Base-by-base conservation (phyloP, 208 protist genomes). In the Trypanosoma cruzi region DNA sequence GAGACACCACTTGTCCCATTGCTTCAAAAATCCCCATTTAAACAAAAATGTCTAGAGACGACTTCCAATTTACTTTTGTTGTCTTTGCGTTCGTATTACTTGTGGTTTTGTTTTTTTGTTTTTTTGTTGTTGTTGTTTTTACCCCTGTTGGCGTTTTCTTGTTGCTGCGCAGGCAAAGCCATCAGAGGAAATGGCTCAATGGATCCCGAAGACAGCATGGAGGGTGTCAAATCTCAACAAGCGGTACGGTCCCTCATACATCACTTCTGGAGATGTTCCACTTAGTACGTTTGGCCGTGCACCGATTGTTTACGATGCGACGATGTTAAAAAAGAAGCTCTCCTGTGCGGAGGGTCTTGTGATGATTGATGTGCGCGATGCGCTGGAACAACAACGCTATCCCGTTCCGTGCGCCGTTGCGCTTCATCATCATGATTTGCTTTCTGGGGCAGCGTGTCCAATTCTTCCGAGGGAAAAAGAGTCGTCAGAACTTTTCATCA, bases 191-290 rank as follows among this genome's bases (percentile, higher is more conserved):
- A 95, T 96, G 88, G 84, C 88, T 56, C 90, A 96, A 79, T 96
- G 86, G 86, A 86, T 96, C 36, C 90, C 90, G 0, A 93, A 93
- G 64, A 96, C 90, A 0, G 87, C 90, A 16, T 96, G 90, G 90
- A 93, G 84, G 69, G 81, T 88, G 54, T 81, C 82, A 4, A 96
- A 92, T 77, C 76, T 96, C 8, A 94, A 96, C 76, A 96, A 92
- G 71, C 80, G 86, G 13, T 96, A 96, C 65, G 90, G 90, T 11
- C 72, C 72, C 22, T 71, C 69, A 57, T 90, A 92, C 75, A 56
- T 92, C 44, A 61, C 77, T 2, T 69, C 73, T 24, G 82, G 85
- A 22, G 70, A 78, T 59, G 48, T 31, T 49, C 40, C 59, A 16
- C 44, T 54, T 24, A 49, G 11, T 14, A 74, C n/a, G 2, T 68